These are phyloP conservation scores for Stachybotrys chlorohalonatus DNA, from an alignment of 2,329 filamentous ascomycete species.

Conservation along the genomic window DNA sequence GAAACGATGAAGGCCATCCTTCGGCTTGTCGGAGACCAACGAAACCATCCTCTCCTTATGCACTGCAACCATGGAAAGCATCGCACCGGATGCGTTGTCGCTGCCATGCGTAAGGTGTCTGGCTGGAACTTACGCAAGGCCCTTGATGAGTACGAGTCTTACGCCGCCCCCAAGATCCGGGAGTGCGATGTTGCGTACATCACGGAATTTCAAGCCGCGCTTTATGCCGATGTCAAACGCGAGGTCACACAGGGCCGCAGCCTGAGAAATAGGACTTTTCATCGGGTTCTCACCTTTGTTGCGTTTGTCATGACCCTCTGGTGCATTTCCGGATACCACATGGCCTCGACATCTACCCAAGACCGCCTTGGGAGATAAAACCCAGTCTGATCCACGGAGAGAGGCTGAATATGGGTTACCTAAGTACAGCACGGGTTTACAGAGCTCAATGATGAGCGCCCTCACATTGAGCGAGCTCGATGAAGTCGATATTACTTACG, in stretches of 20 bases:
- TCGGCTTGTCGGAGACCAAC: constrained; percentile 58
- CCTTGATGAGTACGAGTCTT: constrained; percentile 65
- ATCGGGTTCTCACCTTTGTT: constrained; percentile 33
- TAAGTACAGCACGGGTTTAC: too few relatives aligned
- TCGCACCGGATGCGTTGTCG: constrained; percentile 83
- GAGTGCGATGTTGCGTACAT: constrained; percentile 54
- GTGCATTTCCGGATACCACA: constrained; percentile 26
- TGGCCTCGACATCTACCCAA: constrained; percentile 8
- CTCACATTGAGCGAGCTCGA: too few relatives aligned
- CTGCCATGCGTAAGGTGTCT: constrained; percentile 63
- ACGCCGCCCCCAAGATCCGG: constrained; percentile 50
- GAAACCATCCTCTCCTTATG: constrained; percentile 72
- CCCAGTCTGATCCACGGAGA: too few relatives aligned
- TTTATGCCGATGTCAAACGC: constrained; percentile 4
- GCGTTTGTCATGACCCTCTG: constrained; percentile 33
- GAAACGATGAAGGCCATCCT: constrained; percentile 64
- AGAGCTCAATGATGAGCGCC: too few relatives aligned
- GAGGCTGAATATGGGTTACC: too few relatives aligned
- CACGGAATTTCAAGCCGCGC: constrained; percentile 34
- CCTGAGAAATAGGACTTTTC: constrained; percentile 25
- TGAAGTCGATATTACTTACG: too few relatives aligned
- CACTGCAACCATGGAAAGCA: constrained; percentile 96
- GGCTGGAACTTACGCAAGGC: constrained; percentile 56
- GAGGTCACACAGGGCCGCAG: constrained; percentile 5
- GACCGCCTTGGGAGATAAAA: background rate